Base-by-base conservation (phyloP, 352 stramenopile species). In the Globisporangium spiculum region DNA sequence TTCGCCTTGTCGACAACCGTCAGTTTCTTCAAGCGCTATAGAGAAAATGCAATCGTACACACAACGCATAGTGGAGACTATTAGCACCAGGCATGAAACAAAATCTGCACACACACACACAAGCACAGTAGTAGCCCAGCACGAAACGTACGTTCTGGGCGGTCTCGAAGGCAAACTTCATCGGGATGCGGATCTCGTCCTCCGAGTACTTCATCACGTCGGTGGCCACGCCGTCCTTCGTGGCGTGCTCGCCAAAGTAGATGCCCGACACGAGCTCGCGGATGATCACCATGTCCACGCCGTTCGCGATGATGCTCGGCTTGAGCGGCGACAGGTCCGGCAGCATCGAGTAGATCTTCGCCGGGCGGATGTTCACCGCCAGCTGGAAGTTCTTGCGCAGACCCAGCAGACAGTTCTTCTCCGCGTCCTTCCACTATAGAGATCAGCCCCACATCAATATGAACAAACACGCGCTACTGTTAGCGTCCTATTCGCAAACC, bases 1-100 rank as follows among this genome's bases (percentile, higher is more conserved):
- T 99, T 99, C 68, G 97, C 97, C 86, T 99, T 99, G 86, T 99
- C 97, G 60, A 99, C 97, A 61, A 98, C 98, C 67, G 93, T 99
- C 14, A 99, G 83, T 65, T 97, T 96, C 74, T 98, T 97, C 26
- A 77, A 78, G 52, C 97, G 90, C 90, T 99, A 92, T 64, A 77
- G 82, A 76, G 82, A 85, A 26, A 53, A 63, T 22, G 14, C 30
- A 62, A 24, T 26, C 7, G 18, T 10, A 41, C 36, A 44, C 38
- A 27, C 44, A 50, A 18, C n/a, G 9, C 7, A 52, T 6, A 52
- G 44, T 8, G 5, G n/a, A 44, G 22, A 46, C n/a, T 41, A 46
- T 46, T 22, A 34, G 24, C 1, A 22, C 24, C 24, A 34, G 4
- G 6, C 6, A 6, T 14, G 12, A 14, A 44, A 44, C 38, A 46